phyloP scores from a whole-genome alignment of 148 eudicot species.

The Diospyros kaki region DNA sequence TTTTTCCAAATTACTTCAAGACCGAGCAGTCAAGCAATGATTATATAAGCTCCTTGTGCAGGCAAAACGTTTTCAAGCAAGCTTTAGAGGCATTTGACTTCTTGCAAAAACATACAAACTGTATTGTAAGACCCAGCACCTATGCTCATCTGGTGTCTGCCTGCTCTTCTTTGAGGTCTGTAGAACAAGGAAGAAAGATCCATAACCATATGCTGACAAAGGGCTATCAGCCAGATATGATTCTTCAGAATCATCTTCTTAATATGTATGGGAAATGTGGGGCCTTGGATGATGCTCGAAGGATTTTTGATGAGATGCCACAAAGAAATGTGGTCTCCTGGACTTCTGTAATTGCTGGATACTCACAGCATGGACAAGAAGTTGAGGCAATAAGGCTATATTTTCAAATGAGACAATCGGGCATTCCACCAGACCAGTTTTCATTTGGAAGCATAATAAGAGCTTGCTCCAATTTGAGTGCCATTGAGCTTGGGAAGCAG shows the following conservation, averaged over 20 bases:
- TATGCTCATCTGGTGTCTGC: constrained; percentile 31
- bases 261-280: constrained; percentile 51
- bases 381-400: constrained; percentile 24
- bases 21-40: constrained; percentile 30
- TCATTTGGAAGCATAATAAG: constrained; percentile 34
- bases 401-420: constrained; percentile 22
- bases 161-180: constrained; percentile 35
- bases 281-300: constrained; percentile 29
- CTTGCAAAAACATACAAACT: constrained; percentile 15
- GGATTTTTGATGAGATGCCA: constrained; percentile 32
- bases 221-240: constrained; percentile 18
- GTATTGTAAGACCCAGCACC: constrained; percentile 24
- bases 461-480: constrained; percentile 28
- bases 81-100: constrained; percentile 33
- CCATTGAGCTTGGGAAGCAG: constrained; percentile 30
- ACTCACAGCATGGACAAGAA: constrained; percentile 28
- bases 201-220: constrained; percentile 25
- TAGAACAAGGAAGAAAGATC: constrained; percentile 27
- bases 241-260: constrained; percentile 35
- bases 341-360: constrained; percentile 39
- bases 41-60: constrained; percentile 35
- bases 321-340: constrained; percentile 38
- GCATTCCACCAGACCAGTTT: constrained; percentile 31
- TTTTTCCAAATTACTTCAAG: constrained; percentile 10
- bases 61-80: constrained; percentile 24